A percentile compares a stretch with the other conserved stretches of the same genome.
Evolutionary conservation across 352 stramenopile species (phyloP).

Genomic region (Phytophthora sansomeana): DNA sequence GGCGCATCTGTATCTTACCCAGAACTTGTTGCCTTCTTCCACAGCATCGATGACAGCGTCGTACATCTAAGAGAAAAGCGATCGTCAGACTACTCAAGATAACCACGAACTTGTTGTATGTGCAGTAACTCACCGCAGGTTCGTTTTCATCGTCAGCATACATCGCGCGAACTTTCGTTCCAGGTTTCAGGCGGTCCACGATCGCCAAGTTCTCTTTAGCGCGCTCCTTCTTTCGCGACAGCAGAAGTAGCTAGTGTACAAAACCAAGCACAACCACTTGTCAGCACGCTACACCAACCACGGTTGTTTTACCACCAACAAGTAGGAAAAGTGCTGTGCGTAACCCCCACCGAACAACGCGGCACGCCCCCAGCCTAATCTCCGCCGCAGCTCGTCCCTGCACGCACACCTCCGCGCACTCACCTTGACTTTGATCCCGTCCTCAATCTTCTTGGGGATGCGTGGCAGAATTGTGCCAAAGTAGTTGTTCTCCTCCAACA

Average conservation of each 20-base stretch:
- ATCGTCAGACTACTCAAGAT: not conserved
- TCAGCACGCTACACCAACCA: conserved; percentile 5
- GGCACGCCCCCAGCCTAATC: conserved; percentile 18
- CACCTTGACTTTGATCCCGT: conserved; percentile 96
- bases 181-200: conserved; percentile 82
- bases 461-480: conserved; percentile 96
- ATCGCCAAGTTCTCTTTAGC: conserved; percentile 71
- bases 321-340: conserved; percentile 14
- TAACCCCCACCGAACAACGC: conserved; percentile 35
- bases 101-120: not conserved
- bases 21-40: conserved; percentile 82
- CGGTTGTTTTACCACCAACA: not conserved
- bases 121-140: conserved; percentile 56
- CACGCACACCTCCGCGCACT: conserved; percentile 8
- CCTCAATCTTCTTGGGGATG: conserved; percentile 96
- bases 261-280: conserved; percentile 1
- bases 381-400: not conserved
- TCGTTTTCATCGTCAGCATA: conserved; percentile 97
- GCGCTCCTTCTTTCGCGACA: conserved; percentile 73
- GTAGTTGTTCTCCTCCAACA: conserved; percentile 97
- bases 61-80: conserved; percentile 86
- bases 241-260: conserved; percentile 72
- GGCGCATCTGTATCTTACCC: conserved; percentile 40
- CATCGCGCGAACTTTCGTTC: conserved; percentile 93
- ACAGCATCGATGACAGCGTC: conserved; percentile 96